Evolutionary conservation across 805 yeast species (phyloP).

Genomic region (Suhomyces prunicola): DNA sequence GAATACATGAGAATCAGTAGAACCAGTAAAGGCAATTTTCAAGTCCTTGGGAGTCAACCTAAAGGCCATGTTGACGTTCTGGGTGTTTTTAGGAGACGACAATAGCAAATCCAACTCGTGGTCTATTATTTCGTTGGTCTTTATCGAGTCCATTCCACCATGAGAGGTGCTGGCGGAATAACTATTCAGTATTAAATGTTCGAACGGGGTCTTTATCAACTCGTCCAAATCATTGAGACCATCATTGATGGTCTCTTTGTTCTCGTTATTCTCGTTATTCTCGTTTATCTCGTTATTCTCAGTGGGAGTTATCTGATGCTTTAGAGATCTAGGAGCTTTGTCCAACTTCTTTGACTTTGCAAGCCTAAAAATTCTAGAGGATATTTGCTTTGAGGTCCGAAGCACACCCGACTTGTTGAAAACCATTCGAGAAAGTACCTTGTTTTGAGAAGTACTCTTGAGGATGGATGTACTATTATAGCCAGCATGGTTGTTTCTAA

Average conservation of each 20-base stretch:
- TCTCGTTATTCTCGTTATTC: neutral
- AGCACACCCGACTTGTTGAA: conserved; percentile 32
- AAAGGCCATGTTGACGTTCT: neutral
- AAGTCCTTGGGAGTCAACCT: conserved; percentile 3
- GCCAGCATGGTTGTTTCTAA: conserved; percentile 22
- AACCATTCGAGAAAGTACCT: conserved; percentile 39
- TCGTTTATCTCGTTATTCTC: neutral
- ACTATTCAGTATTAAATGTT: conserved; percentile 17
- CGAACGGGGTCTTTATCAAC: conserved; percentile 27
- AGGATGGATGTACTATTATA: conserved; percentile 19
- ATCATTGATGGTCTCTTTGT: neutral
- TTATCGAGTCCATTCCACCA: conserved; percentile 14
- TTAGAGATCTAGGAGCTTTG: conserved; percentile 9
- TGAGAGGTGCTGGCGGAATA: conserved; percentile 2
- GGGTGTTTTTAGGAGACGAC: conserved; percentile 20
- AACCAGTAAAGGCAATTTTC: conserved; percentile 4
- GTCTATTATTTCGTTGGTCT: conserved; percentile 25
- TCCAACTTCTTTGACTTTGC: conserved; percentile 23
- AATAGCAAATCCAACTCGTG: conserved; percentile 29
- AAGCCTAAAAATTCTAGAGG: conserved; percentile 27
- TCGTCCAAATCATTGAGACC: conserved; percentile 24
- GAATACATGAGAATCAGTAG: conserved; percentile 2
- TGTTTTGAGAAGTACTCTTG: conserved; percentile 36
- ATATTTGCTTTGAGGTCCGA: conserved; percentile 37
- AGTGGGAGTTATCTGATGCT: neutral